Conservation (phyloP, 108 stramenopile genomes). For the Parietichytrium sp. region DNA sequence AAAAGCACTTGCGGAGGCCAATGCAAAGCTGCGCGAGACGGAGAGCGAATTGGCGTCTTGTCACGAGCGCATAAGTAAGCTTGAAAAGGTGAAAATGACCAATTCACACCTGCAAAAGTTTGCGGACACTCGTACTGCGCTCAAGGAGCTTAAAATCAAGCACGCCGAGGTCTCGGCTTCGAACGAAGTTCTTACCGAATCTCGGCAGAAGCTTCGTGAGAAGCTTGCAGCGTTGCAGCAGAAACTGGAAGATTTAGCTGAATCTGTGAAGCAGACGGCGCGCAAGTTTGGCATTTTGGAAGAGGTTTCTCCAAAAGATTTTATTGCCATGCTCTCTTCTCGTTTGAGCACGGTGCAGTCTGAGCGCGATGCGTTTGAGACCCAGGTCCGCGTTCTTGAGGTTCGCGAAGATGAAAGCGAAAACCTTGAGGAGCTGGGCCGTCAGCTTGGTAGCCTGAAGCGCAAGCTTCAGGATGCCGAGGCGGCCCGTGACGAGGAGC, state of each 20-base stretch:
- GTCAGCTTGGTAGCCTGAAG: not conserved
- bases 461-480: not conserved
- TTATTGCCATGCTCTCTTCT: not conserved
- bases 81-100: constrained; percentile 21
- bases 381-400: not conserved
- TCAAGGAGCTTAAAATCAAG: not conserved
- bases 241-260: not conserved
- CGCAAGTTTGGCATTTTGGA: not conserved
- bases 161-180: not conserved
- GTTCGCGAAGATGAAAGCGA: not conserved
- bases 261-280: not conserved
- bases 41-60: not conserved
- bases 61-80: not conserved
- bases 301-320: not conserved
- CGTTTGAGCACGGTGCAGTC: not conserved
- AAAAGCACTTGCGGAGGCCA: not conserved
- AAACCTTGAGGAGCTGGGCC: not conserved
- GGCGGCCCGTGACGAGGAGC: not conserved
- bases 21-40: not conserved
- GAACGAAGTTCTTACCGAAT: not conserved
- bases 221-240: not conserved
- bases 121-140: not conserved
- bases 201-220: not conserved
- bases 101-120: not conserved
- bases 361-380: not conserved